Percentiles rank a stretch among this genome's conserved stretches.
Evolutionary conservation across 1,284 basidiomycete genomes (phyloP).

Genomic region (Cerioporus squamosus): DNA sequence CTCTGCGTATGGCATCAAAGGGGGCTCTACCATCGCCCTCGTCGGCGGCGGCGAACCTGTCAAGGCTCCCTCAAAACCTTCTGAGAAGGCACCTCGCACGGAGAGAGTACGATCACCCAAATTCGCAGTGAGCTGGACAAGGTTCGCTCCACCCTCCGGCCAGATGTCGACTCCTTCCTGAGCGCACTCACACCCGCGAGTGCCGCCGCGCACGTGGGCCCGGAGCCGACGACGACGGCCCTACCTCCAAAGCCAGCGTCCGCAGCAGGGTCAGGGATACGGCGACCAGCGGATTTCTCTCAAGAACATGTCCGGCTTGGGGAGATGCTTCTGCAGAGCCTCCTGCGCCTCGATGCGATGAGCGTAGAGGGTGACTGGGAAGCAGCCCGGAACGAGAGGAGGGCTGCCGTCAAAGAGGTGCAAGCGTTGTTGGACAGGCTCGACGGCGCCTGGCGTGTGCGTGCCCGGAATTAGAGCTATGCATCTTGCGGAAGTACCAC

Average conservation of each 20-base stretch:
- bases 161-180: conserved; percentile 62
- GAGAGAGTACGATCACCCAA: conserved; percentile 55
- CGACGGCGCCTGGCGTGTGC: conserved; percentile 51
- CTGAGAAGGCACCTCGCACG: conserved; percentile 39
- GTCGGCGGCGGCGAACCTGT: conserved; percentile 48
- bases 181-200: conserved; percentile 35
- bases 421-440: conserved; percentile 61
- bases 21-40: conserved; percentile 66
- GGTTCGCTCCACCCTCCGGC: conserved; percentile 56
- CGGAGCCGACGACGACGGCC: conserved; percentile 8
- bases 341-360: conserved; percentile 79
- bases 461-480: conserved; percentile 9
- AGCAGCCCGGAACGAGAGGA: conserved; percentile 71
- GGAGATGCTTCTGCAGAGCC: conserved; percentile 75
- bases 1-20: conserved; percentile 63
- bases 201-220: conserved; percentile 14
- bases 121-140: conserved; percentile 64
- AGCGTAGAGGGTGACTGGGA: conserved; percentile 70
- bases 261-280: conserved; percentile 11
- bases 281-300: conserved; percentile 28
- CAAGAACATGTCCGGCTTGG: conserved; percentile 66
- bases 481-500: background rate
- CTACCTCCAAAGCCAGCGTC: conserved; percentile 16
- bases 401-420: conserved; percentile 73
- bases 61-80: conserved; percentile 26